Percentiles rank a stretch among this genome's conserved stretches.
phyloP scores from a whole-genome alignment of 345 rosid genomes.

The Cardiospermum halicacabum region DNA sequence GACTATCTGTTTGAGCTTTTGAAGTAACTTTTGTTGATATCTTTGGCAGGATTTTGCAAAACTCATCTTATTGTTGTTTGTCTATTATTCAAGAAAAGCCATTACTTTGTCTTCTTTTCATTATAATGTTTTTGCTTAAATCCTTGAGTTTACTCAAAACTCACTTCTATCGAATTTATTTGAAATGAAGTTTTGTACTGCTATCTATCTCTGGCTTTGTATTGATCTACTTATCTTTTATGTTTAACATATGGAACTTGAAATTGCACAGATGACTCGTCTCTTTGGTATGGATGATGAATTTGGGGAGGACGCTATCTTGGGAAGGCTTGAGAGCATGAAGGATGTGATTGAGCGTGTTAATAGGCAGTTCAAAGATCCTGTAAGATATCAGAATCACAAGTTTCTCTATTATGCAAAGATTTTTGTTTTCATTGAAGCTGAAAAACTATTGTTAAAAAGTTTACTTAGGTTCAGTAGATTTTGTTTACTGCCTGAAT shows the following conservation, averaged over 20 bases:
- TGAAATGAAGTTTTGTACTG: background rate
- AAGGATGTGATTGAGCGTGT: constrained; percentile 97
- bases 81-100: background rate
- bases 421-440: background rate
- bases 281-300: constrained; percentile 84
- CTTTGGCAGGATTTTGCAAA: background rate
- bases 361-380: constrained; percentile 92
- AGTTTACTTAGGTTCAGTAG: background rate
- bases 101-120: background rate
- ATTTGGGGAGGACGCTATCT: constrained; percentile 92
- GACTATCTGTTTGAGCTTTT: background rate
- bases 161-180: background rate
- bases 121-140: background rate
- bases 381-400: constrained; percentile 43
- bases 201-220: background rate
- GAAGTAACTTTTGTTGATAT: background rate
- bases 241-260: background rate
- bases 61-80: background rate
- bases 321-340: constrained; percentile 98
- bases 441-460: background rate
- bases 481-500: background rate
- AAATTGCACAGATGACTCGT: constrained; percentile 68
- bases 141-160: background rate
- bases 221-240: background rate
- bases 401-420: background rate